phyloP scores from a whole-genome alignment of 306 rosid genomes.

The Senna tora region DNA sequence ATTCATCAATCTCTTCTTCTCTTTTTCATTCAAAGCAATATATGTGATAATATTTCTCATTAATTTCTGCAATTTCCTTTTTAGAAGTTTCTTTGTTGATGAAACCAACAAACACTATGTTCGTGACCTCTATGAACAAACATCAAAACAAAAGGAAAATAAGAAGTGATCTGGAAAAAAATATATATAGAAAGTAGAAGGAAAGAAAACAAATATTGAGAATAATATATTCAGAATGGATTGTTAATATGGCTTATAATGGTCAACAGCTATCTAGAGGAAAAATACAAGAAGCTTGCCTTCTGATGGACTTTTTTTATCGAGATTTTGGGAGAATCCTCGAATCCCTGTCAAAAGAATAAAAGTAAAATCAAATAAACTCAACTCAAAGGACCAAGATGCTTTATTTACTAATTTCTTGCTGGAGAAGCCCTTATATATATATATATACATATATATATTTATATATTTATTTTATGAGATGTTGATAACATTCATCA shows the following conservation, averaged over 20 bases:
- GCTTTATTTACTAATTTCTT: not conserved
- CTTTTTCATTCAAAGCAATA: not conserved
- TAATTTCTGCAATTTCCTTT: conserved; percentile 35
- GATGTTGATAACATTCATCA: conserved; percentile 7
- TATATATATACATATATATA: too few relatives aligned
- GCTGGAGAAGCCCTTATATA: not conserved
- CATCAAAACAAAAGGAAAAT: conserved; percentile 36
- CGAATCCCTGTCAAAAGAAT: conserved; percentile 10
- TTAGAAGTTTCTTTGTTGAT: conserved; percentile 60
- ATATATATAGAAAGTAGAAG: not conserved
- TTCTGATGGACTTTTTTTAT: not conserved
- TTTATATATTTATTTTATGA: too few relatives aligned
- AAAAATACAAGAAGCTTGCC: not conserved
- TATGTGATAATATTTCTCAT: not conserved
- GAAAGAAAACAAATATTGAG: conserved; percentile 4
- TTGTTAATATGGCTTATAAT: not conserved
- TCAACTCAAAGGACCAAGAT: not conserved
- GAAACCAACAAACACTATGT: conserved; percentile 68
- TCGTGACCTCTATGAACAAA: conserved; percentile 53
- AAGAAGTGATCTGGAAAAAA: conserved; percentile 18
- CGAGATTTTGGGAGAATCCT: conserved; percentile 13
- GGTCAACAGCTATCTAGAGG: conserved; percentile 4
- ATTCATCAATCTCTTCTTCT: not conserved
- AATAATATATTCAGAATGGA: conserved; percentile 26
- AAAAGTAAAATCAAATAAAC: not conserved